phyloP scores from a whole-genome alignment of 163 green algal species.

The Botryococcus braunii region DNA sequence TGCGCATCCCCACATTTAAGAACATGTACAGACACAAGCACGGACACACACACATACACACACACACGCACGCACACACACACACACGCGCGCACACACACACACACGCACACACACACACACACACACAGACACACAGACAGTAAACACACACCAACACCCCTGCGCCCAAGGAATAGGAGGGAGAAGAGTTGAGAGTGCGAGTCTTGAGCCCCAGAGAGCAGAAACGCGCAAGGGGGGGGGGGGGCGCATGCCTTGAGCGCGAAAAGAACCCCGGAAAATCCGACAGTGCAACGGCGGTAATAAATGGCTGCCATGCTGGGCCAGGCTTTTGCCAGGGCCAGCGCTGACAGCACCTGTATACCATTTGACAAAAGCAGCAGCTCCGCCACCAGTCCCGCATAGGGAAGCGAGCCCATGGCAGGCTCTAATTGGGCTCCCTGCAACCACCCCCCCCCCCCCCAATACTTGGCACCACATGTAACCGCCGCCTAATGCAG shows the following conservation, averaged over 20 bases:
- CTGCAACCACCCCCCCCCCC: constrained; percentile 15
- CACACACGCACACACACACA: no score
- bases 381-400: constrained; percentile 47
- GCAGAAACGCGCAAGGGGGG: not conserved
- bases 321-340: not conserved
- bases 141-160: not conserved
- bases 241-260: constrained; percentile 28
- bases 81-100: no score
- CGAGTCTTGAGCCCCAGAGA: not conserved
- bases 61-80: no score
- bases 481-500: not conserved
- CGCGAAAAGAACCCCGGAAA: constrained; percentile 68
- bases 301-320: constrained; percentile 19
- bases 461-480: not conserved
- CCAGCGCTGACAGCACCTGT: constrained; percentile 13
- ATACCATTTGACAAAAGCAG: constrained; percentile 33
- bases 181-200: not conserved
- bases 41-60: no score
- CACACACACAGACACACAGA: not conserved
- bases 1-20: no score
- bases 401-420: constrained; percentile 41
- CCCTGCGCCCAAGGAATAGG: not conserved
- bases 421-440: constrained; percentile 54
- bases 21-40: no score
- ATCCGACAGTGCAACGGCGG: constrained; percentile 47